Base-by-base conservation (phyloP, 2,329 filamentous ascomycete genomes). In the Pseudopithomyces maydicus region DNA sequence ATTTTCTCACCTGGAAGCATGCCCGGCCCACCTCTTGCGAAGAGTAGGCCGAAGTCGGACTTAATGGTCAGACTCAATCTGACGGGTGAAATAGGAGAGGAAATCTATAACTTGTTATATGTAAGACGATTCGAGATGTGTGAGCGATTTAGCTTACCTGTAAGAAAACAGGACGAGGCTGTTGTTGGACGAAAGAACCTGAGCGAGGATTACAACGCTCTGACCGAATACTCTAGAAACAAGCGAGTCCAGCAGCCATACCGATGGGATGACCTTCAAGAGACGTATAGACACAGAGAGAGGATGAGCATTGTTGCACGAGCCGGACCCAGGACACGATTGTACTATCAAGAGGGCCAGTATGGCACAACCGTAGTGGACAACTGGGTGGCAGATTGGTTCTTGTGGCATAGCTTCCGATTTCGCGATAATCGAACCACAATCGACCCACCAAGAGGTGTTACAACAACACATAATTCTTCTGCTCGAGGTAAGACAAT, bases 311-410 rank as follows among this genome's bases (percentile, higher is more conserved):
- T 82, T 44, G 80, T 77, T 58, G 66, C 68, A 6, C 61, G 64
- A 14, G 77, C 79, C n/a, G 71, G 74, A 6, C 64, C 65, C 1
- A 67, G 76, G 15, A 81, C 80, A 6, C 70, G 65, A 45, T 64
- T 67, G 1, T 75, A 76, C 45, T 82, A 81, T 59, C 73, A 78
- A 17, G 66, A 74, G 45, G 80, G 79, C 14, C 70, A 71, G 23
- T 78, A 78, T 52, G 68, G 64, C 17, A 76, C 76, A 48, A 73
- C 72, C 10, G 71, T 76, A 10, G 76, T 76, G 59, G 72, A 74
- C 45, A 82, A 82, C 54, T 82, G 80, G 80, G 77, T 82, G 36
- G 80, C 80, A 29, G 72, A 77, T n/a, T 82, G 80, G 80, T 78
- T 79, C 61, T 72, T 82, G 6, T 82, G 80, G 80, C 80, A 82